phyloP scores from a whole-genome alignment of 2,329 filamentous ascomycete genomes.

The Ophiostoma himal-ulmi region DNA sequence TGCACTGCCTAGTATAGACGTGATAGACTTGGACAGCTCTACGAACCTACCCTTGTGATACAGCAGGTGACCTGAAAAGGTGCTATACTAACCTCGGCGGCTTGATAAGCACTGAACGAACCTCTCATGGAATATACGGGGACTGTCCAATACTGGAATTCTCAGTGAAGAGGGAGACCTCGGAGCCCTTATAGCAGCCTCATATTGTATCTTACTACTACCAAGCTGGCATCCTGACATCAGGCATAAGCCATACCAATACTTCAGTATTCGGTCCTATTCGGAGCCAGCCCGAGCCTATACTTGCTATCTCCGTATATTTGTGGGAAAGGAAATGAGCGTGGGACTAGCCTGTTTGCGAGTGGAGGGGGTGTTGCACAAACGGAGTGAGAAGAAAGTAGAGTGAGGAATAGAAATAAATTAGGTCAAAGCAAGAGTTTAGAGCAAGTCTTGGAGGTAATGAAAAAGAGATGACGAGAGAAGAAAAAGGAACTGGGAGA shows the following conservation, averaged over 20 bases:
- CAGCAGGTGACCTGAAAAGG: background rate
- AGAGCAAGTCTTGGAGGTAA: background rate
- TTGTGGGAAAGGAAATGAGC: conserved; percentile 1
- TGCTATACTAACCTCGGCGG: background rate
- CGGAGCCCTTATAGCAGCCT: background rate
- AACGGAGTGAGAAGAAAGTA: too few relatives aligned
- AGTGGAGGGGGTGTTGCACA: background rate
- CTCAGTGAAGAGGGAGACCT: background rate
- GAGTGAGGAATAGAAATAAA: background rate
- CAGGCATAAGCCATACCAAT: background rate
- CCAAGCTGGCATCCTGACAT: background rate
- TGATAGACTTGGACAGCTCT: background rate
- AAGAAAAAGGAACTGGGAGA: background rate
- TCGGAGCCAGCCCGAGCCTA: background rate
- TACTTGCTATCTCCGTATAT: background rate
- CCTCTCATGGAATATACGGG: background rate
- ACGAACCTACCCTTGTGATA: background rate
- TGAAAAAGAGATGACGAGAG: background rate
- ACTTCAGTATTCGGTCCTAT: background rate
- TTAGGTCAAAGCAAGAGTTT: background rate
- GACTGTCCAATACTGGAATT: too few relatives aligned
- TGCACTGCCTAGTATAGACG: background rate
- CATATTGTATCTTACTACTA: background rate
- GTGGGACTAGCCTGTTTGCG: background rate
- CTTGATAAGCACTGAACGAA: background rate